Percentiles rank a stretch among this genome's conserved stretches.
Conservation (phyloP, 768 basidiomycete species). For the Astraeus odoratus region DNA sequence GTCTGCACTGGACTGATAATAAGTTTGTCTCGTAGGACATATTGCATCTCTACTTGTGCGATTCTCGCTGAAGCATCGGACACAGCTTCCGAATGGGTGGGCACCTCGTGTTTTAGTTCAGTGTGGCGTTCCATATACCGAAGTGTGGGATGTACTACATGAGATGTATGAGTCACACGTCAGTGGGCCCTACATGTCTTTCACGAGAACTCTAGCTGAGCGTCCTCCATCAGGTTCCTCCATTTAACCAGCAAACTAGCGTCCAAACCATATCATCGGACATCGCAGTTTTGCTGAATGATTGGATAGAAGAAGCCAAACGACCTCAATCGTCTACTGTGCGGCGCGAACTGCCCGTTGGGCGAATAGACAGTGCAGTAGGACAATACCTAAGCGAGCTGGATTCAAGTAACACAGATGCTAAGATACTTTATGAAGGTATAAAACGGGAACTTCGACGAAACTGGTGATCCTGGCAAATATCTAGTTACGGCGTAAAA, state of each 20-base stretch:
- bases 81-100: slow-evolving; percentile 70
- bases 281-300: slow-evolving; percentile 70
- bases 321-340: slow-evolving; percentile 61
- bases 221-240: slow-evolving; percentile 50
- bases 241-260: slow-evolving; percentile 75
- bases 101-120: slow-evolving; percentile 70
- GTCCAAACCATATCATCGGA: slow-evolving; percentile 77
- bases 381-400: slow-evolving; percentile 72
- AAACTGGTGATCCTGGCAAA: slow-evolving; percentile 51
- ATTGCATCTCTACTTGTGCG: slow-evolving; percentile 69
- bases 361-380: slow-evolving; percentile 64
- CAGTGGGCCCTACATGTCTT: slow-evolving; percentile 16
- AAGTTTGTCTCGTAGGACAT: slow-evolving; percentile 44
- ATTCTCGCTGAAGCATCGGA: slow-evolving; percentile 58
- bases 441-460: slow-evolving; percentile 65
- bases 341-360: slow-evolving; percentile 68
- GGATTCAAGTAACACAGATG: slow-evolving; percentile 53
- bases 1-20: neutral
- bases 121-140: slow-evolving; percentile 72
- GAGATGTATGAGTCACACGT: slow-evolving; percentile 89
- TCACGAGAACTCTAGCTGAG: slow-evolving; percentile 1
- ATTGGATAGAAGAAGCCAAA: slow-evolving; percentile 76
- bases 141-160: slow-evolving; percentile 81
- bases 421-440: slow-evolving; percentile 57
- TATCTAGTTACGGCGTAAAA: slow-evolving; percentile 9